Evolutionary conservation across 352 stramenopile species (phyloP).

Genomic region (Pythium dissimile): DNA sequence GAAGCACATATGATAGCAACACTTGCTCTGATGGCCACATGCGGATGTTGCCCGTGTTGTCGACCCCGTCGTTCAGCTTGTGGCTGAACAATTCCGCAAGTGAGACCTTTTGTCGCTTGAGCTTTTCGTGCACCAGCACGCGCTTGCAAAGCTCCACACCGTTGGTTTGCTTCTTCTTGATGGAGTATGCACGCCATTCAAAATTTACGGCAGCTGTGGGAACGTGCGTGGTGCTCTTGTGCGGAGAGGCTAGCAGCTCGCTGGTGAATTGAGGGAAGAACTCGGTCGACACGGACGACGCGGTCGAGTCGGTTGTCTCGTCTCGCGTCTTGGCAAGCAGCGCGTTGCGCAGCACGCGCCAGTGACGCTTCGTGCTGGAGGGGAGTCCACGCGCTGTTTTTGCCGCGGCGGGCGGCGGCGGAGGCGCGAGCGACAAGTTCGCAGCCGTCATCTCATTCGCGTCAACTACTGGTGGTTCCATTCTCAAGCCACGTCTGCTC

Average conservation of each 20-base stretch:
- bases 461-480: conserved; percentile 1
- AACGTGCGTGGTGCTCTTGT: too few species aligned
- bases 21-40: conserved; percentile 83
- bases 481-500: neutral
- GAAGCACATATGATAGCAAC: conserved; percentile 61
- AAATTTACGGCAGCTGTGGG: too few species aligned
- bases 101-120: conserved; percentile 45
- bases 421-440: neutral
- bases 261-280: conserved; percentile 56
- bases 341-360: conserved; percentile 64
- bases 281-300: conserved; percentile 52
- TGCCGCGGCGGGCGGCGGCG: neutral
- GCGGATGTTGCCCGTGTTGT: conserved; percentile 88
- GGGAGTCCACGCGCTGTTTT: neutral
- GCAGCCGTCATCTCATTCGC: conserved; percentile 11
- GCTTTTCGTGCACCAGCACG: conserved; percentile 71
- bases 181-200: conserved; percentile 49
- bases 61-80: conserved; percentile 69
- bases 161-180: conserved; percentile 8
- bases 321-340: conserved; percentile 33
- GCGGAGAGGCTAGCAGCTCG: neutral
- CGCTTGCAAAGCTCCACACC: neutral
- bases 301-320: conserved; percentile 31
- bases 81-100: conserved; percentile 72
- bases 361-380: conserved; percentile 56